Base-by-base conservation (phyloP, 495 filamentous ascomycete genomes). In the Hypoxylon lienhwacheense region DNA sequence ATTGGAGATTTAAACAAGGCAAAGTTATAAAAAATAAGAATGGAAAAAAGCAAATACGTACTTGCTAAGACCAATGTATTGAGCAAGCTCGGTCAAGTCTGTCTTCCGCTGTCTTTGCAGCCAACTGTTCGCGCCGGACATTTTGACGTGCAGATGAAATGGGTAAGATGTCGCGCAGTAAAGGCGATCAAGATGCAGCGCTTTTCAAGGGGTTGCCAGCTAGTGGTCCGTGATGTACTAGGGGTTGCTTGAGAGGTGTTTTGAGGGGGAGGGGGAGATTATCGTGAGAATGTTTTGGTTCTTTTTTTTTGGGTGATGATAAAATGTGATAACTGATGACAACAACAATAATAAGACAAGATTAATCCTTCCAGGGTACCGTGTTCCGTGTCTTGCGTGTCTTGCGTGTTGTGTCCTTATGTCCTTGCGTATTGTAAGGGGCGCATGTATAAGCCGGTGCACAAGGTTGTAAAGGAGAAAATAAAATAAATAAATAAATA, bases 21-120 rank as follows among this genome's bases (percentile, higher is more conserved):
- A 32, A 35, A 53, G 33, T 26, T 26, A 26, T 5, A 26, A 26
- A 26, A 26, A 26, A 8, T 5, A 26, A 26, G 8, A 26, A 8
- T 5, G 24, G 8, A 26, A 26, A 41, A 32, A 12, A 31, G 10
- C 5, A 20, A 35, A 57, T 55, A 71, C 82, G 59, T 79, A 92
- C 90, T 86, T 81, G 63, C 79, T 78, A 29, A 96, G 71, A 19
- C 88, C 87, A 47, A 89, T 84, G 25, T 81, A 71, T 34, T 87
- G 76, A 39, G 88, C 88, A 35, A 95, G 76, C 57, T 91, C 85
- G 28, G 81, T 56, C 40, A 98, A 81, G 53, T 92, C 89, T 50
- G 75, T 75, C 75, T 97, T 97, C 72, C 86, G 85, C 78, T 95
- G 86, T 66, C 84, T 83, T 59, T 85, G 81, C 61, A 97, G 79